A percentile compares a stretch with the other conserved stretches of the same genome.
Evolutionary conservation across 2,329 filamentous ascomycete genomes (phyloP).

Genomic region (Tolypocladium sp.): DNA sequence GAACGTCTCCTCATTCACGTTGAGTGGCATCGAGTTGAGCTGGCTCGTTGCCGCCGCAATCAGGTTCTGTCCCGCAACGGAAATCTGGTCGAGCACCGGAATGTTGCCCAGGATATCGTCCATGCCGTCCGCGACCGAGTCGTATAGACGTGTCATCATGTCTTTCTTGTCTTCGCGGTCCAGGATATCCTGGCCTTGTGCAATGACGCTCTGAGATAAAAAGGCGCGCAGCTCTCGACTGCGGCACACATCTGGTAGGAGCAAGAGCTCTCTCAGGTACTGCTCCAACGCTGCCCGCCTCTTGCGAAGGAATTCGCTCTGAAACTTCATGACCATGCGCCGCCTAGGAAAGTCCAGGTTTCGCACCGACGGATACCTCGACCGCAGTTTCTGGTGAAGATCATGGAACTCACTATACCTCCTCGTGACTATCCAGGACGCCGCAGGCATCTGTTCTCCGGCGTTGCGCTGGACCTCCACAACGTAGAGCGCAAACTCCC

Average conservation of each 20-base stretch:
- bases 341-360: constrained; percentile 86
- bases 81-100: constrained; percentile 88
- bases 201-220: constrained; percentile 77
- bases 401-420: constrained; percentile 97
- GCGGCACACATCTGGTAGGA: constrained; percentile 86
- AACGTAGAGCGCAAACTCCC: constrained; percentile 88
- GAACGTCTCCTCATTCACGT: constrained; percentile 39
- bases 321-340: constrained; percentile 90
- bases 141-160: constrained; percentile 90
- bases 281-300: constrained; percentile 73
- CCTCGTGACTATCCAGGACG: constrained; percentile 84
- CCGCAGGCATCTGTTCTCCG: constrained; percentile 93
- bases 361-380: constrained; percentile 78
- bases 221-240: constrained; percentile 89
- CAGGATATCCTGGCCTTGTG: constrained; percentile 47
- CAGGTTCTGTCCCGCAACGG: constrained; percentile 83
- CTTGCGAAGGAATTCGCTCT: constrained; percentile 91
- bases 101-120: constrained; percentile 96
- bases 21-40: constrained; percentile 46
- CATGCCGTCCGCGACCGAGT: constrained; percentile 95
- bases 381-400: constrained; percentile 78
- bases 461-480: constrained; percentile 86
- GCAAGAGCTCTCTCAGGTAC: constrained; percentile 73
- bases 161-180: constrained; percentile 63
- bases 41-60: constrained; percentile 66